Percentiles rank a stretch among this genome's conserved stretches.
Conservation (phyloP, 169 alveolate species). For the Toxoplasma gondii region DNA sequence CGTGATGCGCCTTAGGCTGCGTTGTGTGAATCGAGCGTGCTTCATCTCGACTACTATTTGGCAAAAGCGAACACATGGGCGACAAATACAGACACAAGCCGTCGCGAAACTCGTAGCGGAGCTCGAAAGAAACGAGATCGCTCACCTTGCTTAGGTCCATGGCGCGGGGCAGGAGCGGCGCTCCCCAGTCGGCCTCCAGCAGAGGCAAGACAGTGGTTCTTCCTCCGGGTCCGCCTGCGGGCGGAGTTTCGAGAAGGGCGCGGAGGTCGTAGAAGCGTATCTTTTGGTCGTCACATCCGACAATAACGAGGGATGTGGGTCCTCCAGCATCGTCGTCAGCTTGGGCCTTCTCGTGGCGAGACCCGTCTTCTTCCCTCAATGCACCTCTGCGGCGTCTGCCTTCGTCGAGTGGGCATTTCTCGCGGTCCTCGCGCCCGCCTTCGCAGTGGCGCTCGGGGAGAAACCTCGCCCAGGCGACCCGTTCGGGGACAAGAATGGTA, state of each 20-base stretch:
- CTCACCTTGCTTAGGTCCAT: constrained; percentile 53
- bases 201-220: constrained; percentile 23
- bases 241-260: constrained; percentile 7
- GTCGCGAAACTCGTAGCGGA: too few relatives aligned
- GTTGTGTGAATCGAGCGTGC: too few relatives aligned
- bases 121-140: too few relatives aligned
- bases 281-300: constrained; percentile 39
- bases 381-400: neutral
- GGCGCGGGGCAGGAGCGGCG: constrained; percentile 35
- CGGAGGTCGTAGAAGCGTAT: constrained; percentile 38
- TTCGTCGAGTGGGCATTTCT: neutral
- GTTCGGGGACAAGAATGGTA: neutral
- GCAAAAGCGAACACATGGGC: too few relatives aligned
- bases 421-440: neutral
- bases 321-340: neutral
- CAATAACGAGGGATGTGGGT: neutral
- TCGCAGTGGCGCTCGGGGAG: neutral
- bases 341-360: neutral
- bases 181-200: constrained; percentile 39
- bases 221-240: constrained; percentile 36
- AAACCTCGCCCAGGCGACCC: constrained; percentile 44
- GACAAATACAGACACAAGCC: too few relatives aligned
- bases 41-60: too few relatives aligned
- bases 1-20: too few relatives aligned
- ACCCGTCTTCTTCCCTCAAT: neutral